phyloP scores from a whole-genome alignment of 768 basidiomycete species.

The Hericium alpestre region DNA sequence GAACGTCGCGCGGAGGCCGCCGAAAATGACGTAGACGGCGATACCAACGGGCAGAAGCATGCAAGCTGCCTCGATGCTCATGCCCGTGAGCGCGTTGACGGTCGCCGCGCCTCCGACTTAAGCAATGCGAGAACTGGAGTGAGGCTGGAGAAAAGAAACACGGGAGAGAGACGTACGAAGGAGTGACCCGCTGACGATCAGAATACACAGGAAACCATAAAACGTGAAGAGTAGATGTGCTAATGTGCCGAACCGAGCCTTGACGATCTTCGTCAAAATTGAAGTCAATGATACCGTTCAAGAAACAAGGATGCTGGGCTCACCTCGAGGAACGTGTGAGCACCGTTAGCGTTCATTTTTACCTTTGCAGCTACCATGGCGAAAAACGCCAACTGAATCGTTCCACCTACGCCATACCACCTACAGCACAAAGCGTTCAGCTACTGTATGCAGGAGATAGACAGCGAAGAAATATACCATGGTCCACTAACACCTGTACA shows the following conservation, averaged over 20 bases:
- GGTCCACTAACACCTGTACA: constrained; percentile 37
- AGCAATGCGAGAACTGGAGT: neutral
- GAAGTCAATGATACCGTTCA: neutral
- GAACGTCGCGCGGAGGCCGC: constrained; percentile 26
- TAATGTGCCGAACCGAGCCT: constrained; percentile 34
- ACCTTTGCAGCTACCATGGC: constrained; percentile 44
- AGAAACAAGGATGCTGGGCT: neutral
- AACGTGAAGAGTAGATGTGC: constrained; percentile 42
- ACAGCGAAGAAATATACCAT: constrained; percentile 20
- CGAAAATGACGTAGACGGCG: constrained; percentile 26
- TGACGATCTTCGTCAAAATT: constrained; percentile 29
- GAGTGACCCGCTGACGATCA: constrained; percentile 40
- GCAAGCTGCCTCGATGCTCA: constrained; percentile 28
- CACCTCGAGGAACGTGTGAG: constrained; percentile 47
- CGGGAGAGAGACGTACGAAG: constrained; percentile 25
- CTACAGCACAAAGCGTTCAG: constrained; percentile 14
- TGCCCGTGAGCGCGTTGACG: constrained; percentile 30
- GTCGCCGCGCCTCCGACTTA: constrained; percentile 26
- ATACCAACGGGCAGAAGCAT: constrained; percentile 32
- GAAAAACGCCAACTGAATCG: constrained; percentile 44
- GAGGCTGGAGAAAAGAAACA: neutral
- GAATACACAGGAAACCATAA: constrained; percentile 39
- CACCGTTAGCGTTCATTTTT: constrained; percentile 49
- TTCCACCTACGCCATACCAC: constrained; percentile 44
- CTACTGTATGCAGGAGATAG: neutral